Percentiles rank a stretch among this genome's conserved stretches.
Evolutionary conservation across 129 eudicot genomes (phyloP).

Genomic region (Apium graveolens): DNA sequence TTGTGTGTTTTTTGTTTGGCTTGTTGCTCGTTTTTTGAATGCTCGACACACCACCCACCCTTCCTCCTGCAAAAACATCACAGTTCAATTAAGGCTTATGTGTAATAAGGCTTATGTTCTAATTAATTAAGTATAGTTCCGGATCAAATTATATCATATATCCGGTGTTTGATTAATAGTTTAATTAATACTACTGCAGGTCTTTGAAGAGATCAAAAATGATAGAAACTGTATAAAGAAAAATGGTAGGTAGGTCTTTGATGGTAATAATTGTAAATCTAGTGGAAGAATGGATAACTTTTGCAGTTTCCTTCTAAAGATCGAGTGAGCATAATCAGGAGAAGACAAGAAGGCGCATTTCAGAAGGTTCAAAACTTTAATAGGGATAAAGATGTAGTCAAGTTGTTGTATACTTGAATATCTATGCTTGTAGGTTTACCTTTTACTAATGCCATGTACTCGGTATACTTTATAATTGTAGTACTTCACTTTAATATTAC

Average conservation of each 20-base stretch:
- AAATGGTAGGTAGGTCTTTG: not conserved
- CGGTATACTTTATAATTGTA: not conserved
- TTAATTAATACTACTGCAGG: not conserved
- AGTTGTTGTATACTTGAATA: not conserved
- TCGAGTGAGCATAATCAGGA: not conserved
- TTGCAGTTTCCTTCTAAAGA: not conserved
- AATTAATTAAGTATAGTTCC: not conserved
- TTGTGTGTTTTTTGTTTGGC: slow-evolving; percentile 41
- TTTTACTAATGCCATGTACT: not conserved
- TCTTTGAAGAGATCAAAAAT: not conserved
- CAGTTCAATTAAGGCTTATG: not conserved
- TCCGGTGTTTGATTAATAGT: too few relatives aligned
- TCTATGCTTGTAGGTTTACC: not conserved
- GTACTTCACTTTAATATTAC: not conserved
- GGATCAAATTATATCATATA: not conserved
- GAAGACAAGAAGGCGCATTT: not conserved
- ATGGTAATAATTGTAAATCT: not conserved
- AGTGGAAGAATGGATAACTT: not conserved
- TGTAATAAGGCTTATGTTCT: not conserved
- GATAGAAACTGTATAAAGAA: not conserved
- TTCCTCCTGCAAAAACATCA: slow-evolving; percentile 52
- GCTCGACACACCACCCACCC: slow-evolving; percentile 99
- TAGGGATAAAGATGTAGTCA: not conserved
- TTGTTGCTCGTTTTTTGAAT: slow-evolving; percentile 67
- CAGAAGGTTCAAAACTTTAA: not conserved